Base-by-base conservation (phyloP, 345 rosid genomes). In the Lepidium sativum region DNA sequence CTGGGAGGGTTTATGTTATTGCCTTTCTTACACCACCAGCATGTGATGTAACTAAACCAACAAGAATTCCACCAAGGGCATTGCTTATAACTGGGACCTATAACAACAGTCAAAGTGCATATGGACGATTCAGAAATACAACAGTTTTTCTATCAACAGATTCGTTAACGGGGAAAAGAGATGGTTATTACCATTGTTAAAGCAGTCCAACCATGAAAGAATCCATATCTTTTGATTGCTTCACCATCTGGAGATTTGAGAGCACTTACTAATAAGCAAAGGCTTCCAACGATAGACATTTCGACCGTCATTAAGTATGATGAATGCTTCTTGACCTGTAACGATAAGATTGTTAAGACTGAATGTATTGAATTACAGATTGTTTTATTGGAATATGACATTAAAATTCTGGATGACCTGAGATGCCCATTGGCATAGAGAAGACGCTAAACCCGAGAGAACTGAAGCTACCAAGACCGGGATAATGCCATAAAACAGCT, bases 1-100 rank as follows among this genome's bases (percentile, higher is more conserved):
- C 14, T n/a, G 37, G 4, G 33, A 57, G 27, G 6, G 1, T 27
- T 41, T 1, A 21, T 39, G 21, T 12, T 9, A 15, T 60, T 81
- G 84, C 99, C 99, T 94, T 94, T 78, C 92, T 82, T 65, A 94
- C 96, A 32, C 99, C 99, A 73, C 99, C 97, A 5, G 97, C 99
- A 53, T 81, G 73, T 82, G 91, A 90, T 63, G 99, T 94, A 35
- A 94, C 86, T 16, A 94, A 81, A 55, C 99, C 99, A 61, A 94
- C 99, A 38, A 94, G 97, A 68, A 94, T 94, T 35, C 99, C 99
- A 38, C 97, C 96, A 31, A 94, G 81, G 3, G 99, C 86, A 79
- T 94, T 94, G 54, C 75, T 66, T 60, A 85, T 49, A 56, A 94
- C 86, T 9, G 97, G 97, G 66, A 94, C 80, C 97, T 94, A 83